These are phyloP conservation scores for Ceratorhiza oryzae-sativae DNA, from an alignment of 1,284 basidiomycete genomes.

Conservation along the genomic window DNA sequence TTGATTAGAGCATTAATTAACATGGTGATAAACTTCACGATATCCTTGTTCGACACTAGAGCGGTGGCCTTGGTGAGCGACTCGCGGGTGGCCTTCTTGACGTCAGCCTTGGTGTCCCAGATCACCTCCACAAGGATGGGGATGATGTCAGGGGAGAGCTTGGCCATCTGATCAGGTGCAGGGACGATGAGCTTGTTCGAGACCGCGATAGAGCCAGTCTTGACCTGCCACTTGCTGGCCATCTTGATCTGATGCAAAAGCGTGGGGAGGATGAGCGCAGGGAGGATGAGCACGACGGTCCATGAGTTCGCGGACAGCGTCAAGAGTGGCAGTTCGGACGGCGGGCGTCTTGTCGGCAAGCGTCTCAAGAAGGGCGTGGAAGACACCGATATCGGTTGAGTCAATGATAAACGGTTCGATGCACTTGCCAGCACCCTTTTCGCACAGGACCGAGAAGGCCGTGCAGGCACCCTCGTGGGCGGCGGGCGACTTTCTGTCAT, in stretches of 20 bases:
- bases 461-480: constrained; percentile 84
- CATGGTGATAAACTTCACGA: constrained; percentile 96
- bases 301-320: constrained; percentile 86
- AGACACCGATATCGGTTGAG: constrained; percentile 70
- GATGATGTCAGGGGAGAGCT: constrained; percentile 95
- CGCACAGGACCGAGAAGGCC: constrained; percentile 71
- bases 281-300: constrained; percentile 94
- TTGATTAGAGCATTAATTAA: constrained; percentile 97
- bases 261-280: constrained; percentile 83
- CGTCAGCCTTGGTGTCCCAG: too few relatives aligned
- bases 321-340: constrained; percentile 83
- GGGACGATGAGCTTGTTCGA: constrained; percentile 91
- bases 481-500: constrained; percentile 89
- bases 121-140: constrained; percentile 95
- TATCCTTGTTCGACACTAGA: constrained; percentile 99
- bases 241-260: constrained; percentile 95
- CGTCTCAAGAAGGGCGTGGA: constrained; percentile 85
- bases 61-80: constrained; percentile 93
- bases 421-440: constrained; percentile 80
- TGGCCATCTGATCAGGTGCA: constrained; percentile 85
- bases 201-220: constrained; percentile 85
- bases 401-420: constrained; percentile 91
- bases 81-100: constrained; percentile 94
- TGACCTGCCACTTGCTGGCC: constrained; percentile 99
- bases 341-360: constrained; percentile 93